Conservation (phyloP, 208 protist genomes). For the Leishmania major region DNA sequence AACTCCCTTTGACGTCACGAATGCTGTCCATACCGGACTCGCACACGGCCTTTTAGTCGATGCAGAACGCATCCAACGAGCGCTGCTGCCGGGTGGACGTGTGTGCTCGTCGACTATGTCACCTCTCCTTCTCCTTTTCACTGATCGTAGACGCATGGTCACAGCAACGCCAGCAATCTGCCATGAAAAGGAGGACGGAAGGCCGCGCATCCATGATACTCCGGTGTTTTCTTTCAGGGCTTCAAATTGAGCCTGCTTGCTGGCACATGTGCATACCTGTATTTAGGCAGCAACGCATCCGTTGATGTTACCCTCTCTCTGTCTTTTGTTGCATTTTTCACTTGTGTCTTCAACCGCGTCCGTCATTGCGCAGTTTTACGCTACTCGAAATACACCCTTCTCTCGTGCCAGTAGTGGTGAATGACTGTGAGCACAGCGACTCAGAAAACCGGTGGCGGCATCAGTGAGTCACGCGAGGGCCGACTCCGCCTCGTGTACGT, state of each 20-base stretch:
- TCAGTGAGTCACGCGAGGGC: constrained; percentile 9
- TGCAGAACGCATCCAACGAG: not conserved
- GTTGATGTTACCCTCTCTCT: not conserved
- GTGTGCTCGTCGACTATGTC: not conserved
- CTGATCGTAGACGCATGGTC: not conserved
- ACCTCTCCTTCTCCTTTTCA: not conserved
- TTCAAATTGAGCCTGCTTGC: not conserved
- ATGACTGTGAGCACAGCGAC: constrained; percentile 9
- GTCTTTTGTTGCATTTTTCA: not conserved
- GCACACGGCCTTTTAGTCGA: not conserved
- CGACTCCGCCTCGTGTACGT: constrained; percentile 32
- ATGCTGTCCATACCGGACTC: not conserved
- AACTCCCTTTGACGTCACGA: not conserved
- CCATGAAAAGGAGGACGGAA: not conserved
- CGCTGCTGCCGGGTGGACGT: not conserved
- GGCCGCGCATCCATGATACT: not conserved
- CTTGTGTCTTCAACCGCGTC: not conserved
- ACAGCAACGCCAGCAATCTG: not conserved
- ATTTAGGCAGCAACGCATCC: not conserved
- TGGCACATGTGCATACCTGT: not conserved
- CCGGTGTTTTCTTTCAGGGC: not conserved
- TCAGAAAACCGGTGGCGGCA: constrained; percentile 1
- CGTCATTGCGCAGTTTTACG: not conserved
- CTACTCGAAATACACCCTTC: not conserved
- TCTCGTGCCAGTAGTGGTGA: not conserved